Conservation (phyloP, 1,284 basidiomycete genomes). For the Apiotrichum veenhuisii region DNA sequence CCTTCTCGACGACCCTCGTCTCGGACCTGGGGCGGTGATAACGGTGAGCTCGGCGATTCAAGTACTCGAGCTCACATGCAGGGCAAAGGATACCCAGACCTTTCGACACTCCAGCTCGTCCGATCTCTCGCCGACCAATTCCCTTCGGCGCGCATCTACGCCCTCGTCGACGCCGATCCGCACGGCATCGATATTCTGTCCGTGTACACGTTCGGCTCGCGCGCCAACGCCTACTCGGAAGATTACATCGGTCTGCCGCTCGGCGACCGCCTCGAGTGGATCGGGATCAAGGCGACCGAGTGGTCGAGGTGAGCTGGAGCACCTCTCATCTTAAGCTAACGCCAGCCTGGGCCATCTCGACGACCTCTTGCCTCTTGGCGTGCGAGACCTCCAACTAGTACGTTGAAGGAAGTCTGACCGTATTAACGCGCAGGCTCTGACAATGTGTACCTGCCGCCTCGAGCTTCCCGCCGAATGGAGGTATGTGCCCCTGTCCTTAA, state of each 20-base stretch:
- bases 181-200: conserved; percentile 85
- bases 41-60: conserved; percentile 37
- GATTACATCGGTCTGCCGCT: conserved; percentile 57
- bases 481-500: conserved; percentile 1
- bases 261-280: conserved; percentile 66
- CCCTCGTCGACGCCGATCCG: conserved; percentile 82
- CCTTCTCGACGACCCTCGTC: conserved; percentile 53
- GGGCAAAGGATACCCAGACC: conserved; percentile 93
- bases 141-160: conserved; percentile 65
- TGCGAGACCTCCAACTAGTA: conserved; percentile 68
- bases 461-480: conserved; percentile 13
- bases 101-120: conserved; percentile 78
- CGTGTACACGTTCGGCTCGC: conserved; percentile 59
- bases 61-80: conserved; percentile 40
- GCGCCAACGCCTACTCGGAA: conserved; percentile 23
- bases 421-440: conserved; percentile 15
- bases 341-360: conserved; percentile 58
- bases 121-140: conserved; percentile 65
- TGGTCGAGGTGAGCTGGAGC: conserved; percentile 38
- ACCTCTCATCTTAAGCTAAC: conserved; percentile 4
- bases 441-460: neutral
- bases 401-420: conserved; percentile 29
- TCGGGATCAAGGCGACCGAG: conserved; percentile 71
- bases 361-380: conserved; percentile 63
- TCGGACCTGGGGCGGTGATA: conserved; percentile 36